Evolutionary conservation across 805 yeast genomes (phyloP), one percentile per base, ranked within the genome.

Genomic region (Ascoidea rubescens): DNA sequence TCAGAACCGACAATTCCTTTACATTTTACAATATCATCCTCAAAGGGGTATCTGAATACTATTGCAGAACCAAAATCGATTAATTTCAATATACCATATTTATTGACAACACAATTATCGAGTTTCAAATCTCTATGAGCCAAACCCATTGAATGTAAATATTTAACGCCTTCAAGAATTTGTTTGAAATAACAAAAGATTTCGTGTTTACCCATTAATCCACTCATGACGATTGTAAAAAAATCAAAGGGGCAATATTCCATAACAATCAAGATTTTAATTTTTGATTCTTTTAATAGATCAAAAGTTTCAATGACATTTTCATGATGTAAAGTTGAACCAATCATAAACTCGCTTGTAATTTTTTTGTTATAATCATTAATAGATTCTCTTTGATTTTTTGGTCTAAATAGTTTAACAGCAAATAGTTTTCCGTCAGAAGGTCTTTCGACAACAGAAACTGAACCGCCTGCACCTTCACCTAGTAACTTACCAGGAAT

Each of bases 31-130:
- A 79, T 74, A 52, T 73, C 77, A 5, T 66, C 64, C 51, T 76
- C 78, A 57, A 75, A 80, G 5, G 83, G 82, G 60, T 81, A 82
- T 55, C 81, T 75, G 70, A 87, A 89, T 30, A 86, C 84, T 21
- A 84, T 86, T 0, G 97, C 93, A 4, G 93, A 83, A 5, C 99
- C 99, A 67, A 90, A 91, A 68, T 91, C 99, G 57, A 91, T 87
- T 52, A 91, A 66, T 67, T 91, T 91, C 50, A 91, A 72, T 10
- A 87, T 76, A 1, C 98, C 98, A 30, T 77, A 65, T 2, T 67
- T 66, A 33, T 77, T 77, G 31, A 91, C 93, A 47, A 90, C 96
- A 65, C 97, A 90, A 65, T 91, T 91, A 66, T 91, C 99, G 42
- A 91, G 72, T 64, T 91, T 91, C 57, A 91, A 73, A 63, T 91